Evolutionary conservation across 306 rosid genomes (phyloP).

Genomic region (Trifolium fragiferum): DNA sequence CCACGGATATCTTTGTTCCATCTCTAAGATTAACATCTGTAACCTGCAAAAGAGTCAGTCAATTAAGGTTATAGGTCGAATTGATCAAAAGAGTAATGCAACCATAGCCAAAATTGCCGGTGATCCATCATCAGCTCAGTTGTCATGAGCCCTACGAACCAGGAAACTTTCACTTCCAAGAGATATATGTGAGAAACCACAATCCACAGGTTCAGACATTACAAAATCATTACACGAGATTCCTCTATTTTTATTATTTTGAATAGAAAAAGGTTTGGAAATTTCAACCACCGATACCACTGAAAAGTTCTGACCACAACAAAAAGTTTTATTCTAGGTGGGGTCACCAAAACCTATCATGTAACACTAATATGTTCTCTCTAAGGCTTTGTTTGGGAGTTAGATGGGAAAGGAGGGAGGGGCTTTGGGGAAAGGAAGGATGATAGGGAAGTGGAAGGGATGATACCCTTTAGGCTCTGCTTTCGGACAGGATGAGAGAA

Average conservation of each 20-base stretch:
- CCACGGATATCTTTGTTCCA: slow-evolving; percentile 68
- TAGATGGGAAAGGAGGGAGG: not conserved
- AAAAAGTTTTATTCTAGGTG: too few species aligned
- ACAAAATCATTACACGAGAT: slow-evolving; percentile 1
- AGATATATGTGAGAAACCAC: not conserved
- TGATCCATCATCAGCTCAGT: not conserved
- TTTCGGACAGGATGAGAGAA: not conserved
- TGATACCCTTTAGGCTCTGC: too few species aligned
- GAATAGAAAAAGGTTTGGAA: slow-evolving; percentile 7
- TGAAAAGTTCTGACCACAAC: not conserved
- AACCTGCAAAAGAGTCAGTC: slow-evolving; percentile 58
- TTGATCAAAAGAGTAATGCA: slow-evolving; percentile 11
- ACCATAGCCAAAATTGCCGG: slow-evolving; percentile 17
- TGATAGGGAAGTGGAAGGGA: not conserved
- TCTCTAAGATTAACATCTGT: slow-evolving; percentile 85
- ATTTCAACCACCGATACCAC: not conserved
- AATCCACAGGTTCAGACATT: slow-evolving; percentile 19
- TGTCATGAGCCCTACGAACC: not conserved
- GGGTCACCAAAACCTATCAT: too few species aligned
- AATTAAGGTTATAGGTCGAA: slow-evolving; percentile 1
- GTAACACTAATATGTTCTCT: not conserved
- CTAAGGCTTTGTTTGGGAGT: not conserved
- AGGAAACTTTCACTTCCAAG: slow-evolving; percentile 13
- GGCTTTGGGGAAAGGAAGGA: not conserved
- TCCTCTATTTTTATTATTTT: not conserved